Conservation (phyloP, 2,329 filamentous ascomycete genomes). For the Gremmenia infestans region DNA sequence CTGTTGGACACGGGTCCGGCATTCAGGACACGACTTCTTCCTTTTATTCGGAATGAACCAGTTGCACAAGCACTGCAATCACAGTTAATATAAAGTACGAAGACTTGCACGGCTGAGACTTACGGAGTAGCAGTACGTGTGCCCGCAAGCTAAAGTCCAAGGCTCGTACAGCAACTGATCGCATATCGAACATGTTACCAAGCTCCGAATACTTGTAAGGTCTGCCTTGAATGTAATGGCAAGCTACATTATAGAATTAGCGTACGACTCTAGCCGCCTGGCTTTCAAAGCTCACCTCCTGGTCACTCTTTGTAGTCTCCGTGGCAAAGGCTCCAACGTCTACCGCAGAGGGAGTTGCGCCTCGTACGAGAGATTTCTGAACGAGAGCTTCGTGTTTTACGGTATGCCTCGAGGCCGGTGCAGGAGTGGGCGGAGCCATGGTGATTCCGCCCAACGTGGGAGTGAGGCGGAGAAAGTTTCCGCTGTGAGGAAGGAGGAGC, state of each 20-base stretch:
- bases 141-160: constrained; percentile 62
- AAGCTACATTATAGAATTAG: constrained; percentile 21
- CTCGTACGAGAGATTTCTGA: background rate
- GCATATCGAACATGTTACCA: constrained; percentile 65
- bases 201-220: constrained; percentile 54
- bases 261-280: background rate
- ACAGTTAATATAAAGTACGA: constrained; percentile 13
- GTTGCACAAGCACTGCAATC: constrained; percentile 31
- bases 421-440: constrained; percentile 15
- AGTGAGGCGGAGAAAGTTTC: background rate
- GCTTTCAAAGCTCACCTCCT: constrained; percentile 12
- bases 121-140: constrained; percentile 67
- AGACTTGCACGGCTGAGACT: constrained; percentile 22
- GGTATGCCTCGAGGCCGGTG: background rate
- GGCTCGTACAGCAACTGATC: constrained; percentile 65
- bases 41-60: constrained; percentile 38
- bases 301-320: constrained; percentile 4
- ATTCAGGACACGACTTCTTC: constrained; percentile 66
- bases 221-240: constrained; percentile 37
- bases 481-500: background rate
- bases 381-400: constrained; percentile 3
- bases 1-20: constrained; percentile 52
- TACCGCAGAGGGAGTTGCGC: constrained; percentile 3
- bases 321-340: background rate
- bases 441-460: background rate